Evolutionary conservation across 257 asterid species (phyloP).

Genomic region (Ilex aquifolium): DNA sequence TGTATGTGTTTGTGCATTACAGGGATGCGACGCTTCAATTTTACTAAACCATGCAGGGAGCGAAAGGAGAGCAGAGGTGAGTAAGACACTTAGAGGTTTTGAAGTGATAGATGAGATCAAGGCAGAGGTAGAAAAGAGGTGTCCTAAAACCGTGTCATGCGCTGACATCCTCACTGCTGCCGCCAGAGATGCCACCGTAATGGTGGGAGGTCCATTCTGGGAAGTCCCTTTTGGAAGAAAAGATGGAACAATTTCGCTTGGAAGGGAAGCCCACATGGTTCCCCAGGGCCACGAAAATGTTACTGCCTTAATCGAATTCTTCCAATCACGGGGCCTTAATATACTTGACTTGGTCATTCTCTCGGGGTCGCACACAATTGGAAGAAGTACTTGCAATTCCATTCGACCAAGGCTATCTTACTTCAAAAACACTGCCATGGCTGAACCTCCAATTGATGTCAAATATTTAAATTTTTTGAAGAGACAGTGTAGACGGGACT

Average conservation of each 20-base stretch:
- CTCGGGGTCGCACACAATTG: conserved; percentile 14
- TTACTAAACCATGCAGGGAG: conserved; percentile 42
- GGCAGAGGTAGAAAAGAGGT: conserved; percentile 35
- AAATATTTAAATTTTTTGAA: no score
- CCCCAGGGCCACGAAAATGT: conserved; percentile 46
- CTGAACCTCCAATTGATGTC: no score
- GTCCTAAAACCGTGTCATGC: conserved; percentile 54
- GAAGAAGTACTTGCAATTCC: no score
- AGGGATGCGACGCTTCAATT: conserved; percentile 67
- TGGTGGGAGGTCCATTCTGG: conserved; percentile 55
- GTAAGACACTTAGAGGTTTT: conserved; percentile 46
- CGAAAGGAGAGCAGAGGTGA: conserved; percentile 38
- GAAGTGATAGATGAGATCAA: conserved; percentile 44
- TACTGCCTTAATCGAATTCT: conserved; percentile 40
- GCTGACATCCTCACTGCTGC: conserved; percentile 56
- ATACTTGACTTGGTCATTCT: conserved; percentile 50
- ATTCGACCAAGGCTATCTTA: no score
- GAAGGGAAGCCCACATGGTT: conserved; percentile 30
- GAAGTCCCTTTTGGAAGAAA: conserved; percentile 48
- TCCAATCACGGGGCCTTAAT: conserved; percentile 45
- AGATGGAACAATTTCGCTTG: conserved; percentile 39
- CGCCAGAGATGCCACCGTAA: conserved; percentile 52
- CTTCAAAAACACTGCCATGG: no score
- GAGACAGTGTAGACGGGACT: no score
- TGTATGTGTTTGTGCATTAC: neutral